A percentile compares a stretch with the other conserved stretches of the same genome.
Conservation (phyloP, 768 basidiomycete genomes). For the Russula abietina region DNA sequence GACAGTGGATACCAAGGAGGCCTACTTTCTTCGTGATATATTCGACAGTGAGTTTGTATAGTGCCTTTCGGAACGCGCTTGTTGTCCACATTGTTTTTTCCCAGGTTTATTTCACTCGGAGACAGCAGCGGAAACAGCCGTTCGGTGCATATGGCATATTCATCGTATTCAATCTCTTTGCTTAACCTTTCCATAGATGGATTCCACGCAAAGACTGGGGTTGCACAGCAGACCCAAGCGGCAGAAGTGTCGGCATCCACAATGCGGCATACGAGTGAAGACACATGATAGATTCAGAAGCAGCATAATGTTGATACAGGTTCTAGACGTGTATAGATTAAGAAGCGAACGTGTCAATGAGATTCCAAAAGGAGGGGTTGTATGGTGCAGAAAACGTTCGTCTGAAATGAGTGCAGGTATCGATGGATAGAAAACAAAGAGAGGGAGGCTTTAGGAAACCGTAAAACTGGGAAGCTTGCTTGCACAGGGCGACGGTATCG, state of each 20-base stretch:
- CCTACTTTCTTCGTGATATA: slow-evolving; percentile 84
- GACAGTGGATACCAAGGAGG: slow-evolving; percentile 95
- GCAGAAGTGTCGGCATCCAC: slow-evolving; percentile 93
- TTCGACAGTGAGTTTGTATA: slow-evolving; percentile 61
- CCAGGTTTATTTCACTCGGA: slow-evolving; percentile 76
- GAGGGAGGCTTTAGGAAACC: slow-evolving; percentile 4
- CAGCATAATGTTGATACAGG: slow-evolving; percentile 33
- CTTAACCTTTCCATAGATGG: slow-evolving; percentile 48
- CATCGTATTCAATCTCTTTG: background rate
- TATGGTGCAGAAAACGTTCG: slow-evolving; percentile 21
- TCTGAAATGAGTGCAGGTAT: slow-evolving; percentile 24
- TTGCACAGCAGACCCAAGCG: slow-evolving; percentile 89
- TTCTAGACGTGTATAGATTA: slow-evolving; percentile 30
- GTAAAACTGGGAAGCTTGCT: slow-evolving; percentile 2
- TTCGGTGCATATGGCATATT: slow-evolving; percentile 51
- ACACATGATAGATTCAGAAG: slow-evolving; percentile 17
- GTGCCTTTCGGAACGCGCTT: background rate
- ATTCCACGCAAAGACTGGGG: slow-evolving; percentile 97
- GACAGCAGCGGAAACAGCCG: slow-evolving; percentile 84
- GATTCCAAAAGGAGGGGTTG: slow-evolving; percentile 22
- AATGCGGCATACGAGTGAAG: slow-evolving; percentile 67
- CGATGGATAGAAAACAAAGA: slow-evolving; percentile 4
- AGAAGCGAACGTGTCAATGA: slow-evolving; percentile 27
- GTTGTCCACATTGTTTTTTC: background rate
- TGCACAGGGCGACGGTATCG: slow-evolving; percentile 26